phyloP scores from a whole-genome alignment of 2,329 filamentous ascomycete genomes.

The Endoconidiophora laricicola region DNA sequence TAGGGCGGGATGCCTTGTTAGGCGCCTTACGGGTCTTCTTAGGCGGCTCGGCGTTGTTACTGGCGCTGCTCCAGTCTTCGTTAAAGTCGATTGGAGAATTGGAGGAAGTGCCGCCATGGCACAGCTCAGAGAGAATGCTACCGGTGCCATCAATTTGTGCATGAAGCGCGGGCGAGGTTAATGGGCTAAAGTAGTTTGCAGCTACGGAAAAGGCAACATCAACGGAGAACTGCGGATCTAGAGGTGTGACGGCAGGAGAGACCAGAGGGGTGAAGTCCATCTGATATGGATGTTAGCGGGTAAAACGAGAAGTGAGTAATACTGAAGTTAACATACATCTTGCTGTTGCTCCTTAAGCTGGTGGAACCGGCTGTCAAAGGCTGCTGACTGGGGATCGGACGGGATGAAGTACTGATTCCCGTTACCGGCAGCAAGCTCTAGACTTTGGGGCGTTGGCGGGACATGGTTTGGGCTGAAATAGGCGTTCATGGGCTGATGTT shows the following conservation, averaged over 20 bases:
- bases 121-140: conserved; percentile 26
- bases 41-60: conserved; percentile 14
- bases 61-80: conserved; percentile 24
- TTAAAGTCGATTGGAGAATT: conserved; percentile 37
- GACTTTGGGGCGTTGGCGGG: conserved; percentile 65
- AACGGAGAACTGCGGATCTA: conserved; percentile 51
- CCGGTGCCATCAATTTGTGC: conserved; percentile 41
- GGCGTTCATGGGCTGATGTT: conserved; percentile 22
- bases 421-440: conserved; percentile 51
- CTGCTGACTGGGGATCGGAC: conserved; percentile 29
- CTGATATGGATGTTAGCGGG: conserved; percentile 22
- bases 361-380: conserved; percentile 48
- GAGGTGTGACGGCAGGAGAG: conserved; percentile 68
- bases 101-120: conserved; percentile 27
- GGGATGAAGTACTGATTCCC: conserved; percentile 41
- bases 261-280: conserved; percentile 68
- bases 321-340: conserved; percentile 22
- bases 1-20: conserved; percentile 30
- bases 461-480: conserved; percentile 40
- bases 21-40: conserved; percentile 38
- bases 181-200: conserved; percentile 63
- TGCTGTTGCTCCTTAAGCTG: conserved; percentile 53
- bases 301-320: background rate
- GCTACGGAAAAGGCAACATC: conserved; percentile 45
- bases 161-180: conserved; percentile 66